Evolutionary conservation across 2,329 filamentous ascomycete species (phyloP).

Genomic region (Aureobasidium namibiae): DNA sequence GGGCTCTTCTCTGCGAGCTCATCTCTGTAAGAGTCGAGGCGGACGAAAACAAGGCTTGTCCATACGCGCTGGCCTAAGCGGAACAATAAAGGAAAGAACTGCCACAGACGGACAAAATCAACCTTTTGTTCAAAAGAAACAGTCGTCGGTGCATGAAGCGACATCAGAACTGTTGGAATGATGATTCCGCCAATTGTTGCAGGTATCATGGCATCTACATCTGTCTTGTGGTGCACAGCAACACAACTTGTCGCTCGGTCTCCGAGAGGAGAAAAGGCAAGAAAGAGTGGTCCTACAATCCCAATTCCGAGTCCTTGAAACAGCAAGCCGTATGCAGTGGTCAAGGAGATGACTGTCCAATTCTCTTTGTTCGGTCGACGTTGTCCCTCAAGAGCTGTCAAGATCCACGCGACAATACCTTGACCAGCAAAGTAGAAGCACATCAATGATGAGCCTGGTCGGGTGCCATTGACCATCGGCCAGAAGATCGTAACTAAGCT

Average conservation of each 20-base stretch:
- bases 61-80: neutral
- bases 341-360: neutral
- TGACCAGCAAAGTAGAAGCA: slow-evolving; percentile 13
- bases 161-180: slow-evolving; percentile 9
- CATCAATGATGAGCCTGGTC: neutral
- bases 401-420: slow-evolving; percentile 8
- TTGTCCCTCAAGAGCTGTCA: slow-evolving; percentile 6
- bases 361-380: neutral
- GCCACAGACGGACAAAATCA: slow-evolving; percentile 5
- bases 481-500: slow-evolving; percentile 2
- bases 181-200: neutral
- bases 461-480: slow-evolving; percentile 7
- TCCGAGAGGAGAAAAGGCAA: neutral
- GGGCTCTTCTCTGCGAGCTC: neutral
- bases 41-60: neutral
- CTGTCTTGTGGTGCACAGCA: neutral
- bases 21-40: neutral
- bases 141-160: slow-evolving; percentile 2
- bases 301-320: slow-evolving; percentile 9
- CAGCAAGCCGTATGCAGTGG: slow-evolving; percentile 4
- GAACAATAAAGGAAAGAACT: slow-evolving; percentile 6
- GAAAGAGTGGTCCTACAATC: slow-evolving; percentile 5
- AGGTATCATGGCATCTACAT: neutral
- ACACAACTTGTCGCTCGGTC: neutral
- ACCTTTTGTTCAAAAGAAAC: neutral